Conservation (phyloP, 1,284 basidiomycete genomes). For the Takashimella koratensis region DNA sequence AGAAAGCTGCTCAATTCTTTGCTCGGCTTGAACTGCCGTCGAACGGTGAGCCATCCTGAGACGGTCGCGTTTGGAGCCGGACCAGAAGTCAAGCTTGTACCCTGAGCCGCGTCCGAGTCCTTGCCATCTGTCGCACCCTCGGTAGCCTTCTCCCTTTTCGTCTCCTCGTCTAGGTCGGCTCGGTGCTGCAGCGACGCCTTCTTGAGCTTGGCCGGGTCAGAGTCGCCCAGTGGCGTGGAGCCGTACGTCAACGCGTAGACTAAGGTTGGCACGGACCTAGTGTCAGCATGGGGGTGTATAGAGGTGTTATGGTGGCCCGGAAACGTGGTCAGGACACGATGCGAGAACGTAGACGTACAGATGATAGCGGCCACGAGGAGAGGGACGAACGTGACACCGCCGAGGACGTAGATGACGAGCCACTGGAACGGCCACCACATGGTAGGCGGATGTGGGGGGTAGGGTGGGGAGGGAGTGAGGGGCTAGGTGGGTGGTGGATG, state of each 20-base stretch:
- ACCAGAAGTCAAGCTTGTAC: slow-evolving; percentile 19
- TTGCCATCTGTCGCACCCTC: slow-evolving; percentile 16
- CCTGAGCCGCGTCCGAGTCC: slow-evolving; percentile 14
- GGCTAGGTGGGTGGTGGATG: not conserved
- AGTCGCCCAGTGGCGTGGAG: slow-evolving; percentile 66
- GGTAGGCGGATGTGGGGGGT: not conserved
- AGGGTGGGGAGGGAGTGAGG: not conserved
- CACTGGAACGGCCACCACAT: slow-evolving; percentile 37
- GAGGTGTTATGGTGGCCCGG: not conserved
- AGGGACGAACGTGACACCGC: slow-evolving; percentile 80
- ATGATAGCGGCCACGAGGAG: slow-evolving; percentile 60
- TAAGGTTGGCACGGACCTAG: too few species aligned
- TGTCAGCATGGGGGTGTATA: not conserved
- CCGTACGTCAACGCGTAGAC: slow-evolving; percentile 57
- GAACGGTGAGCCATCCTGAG: slow-evolving; percentile 76
- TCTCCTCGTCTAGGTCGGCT: slow-evolving; percentile 26
- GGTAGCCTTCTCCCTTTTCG: slow-evolving; percentile 5
- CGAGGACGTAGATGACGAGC: slow-evolving; percentile 65
- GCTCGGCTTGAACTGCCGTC: slow-evolving; percentile 70
- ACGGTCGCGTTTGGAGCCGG: slow-evolving; percentile 43
- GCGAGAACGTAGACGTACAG: slow-evolving; percentile 25
- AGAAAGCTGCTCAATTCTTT: not conserved
- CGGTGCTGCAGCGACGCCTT: slow-evolving; percentile 38
- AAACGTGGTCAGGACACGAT: not conserved
- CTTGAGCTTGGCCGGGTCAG: slow-evolving; percentile 52